Conservation (phyloP, 2,329 filamentous ascomycete genomes). For the Colletotrichum eremochloae region DNA sequence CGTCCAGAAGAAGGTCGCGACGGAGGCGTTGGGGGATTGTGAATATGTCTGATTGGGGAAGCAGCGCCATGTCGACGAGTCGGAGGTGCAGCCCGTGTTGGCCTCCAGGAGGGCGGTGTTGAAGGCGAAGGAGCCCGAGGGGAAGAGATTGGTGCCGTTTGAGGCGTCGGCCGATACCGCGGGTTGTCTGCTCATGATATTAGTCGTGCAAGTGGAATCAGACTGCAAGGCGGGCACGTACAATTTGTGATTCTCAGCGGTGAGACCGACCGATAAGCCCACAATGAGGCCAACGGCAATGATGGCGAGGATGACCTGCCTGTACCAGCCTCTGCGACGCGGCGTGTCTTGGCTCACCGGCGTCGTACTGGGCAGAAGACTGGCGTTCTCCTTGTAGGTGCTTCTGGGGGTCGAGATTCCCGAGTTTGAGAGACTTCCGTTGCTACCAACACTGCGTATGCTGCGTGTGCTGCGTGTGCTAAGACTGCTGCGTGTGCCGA, state of each 20-base stretch:
- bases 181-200: slow-evolving; percentile 11
- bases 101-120: slow-evolving; percentile 68
- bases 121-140: slow-evolving; percentile 73
- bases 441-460: slow-evolving; percentile 6
- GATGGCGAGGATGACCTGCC: slow-evolving; percentile 48
- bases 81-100: slow-evolving; percentile 69
- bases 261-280: slow-evolving; percentile 56
- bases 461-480: slow-evolving; percentile 16
- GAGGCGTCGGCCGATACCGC: slow-evolving; percentile 20
- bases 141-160: slow-evolving; percentile 58
- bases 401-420: slow-evolving; percentile 22
- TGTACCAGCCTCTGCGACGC: slow-evolving; percentile 51
- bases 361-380: slow-evolving; percentile 16
- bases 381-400: slow-evolving; percentile 22
- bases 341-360: not conserved
- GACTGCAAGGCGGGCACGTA: slow-evolving; percentile 44
- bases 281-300: slow-evolving; percentile 51
- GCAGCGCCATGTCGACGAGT: slow-evolving; percentile 72
- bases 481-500: slow-evolving; percentile 4
- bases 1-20: slow-evolving; percentile 74
- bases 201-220: slow-evolving; percentile 24
- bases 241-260: slow-evolving; percentile 55
- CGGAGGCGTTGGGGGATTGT: slow-evolving; percentile 54
- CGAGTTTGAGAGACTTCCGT: slow-evolving; percentile 18
- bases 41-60: slow-evolving; percentile 67